These are phyloP conservation scores for Pseudoscleropodium purum DNA, from an alignment of 225 moss, liverwort and hornwort species.

Conservation along the genomic window DNA sequence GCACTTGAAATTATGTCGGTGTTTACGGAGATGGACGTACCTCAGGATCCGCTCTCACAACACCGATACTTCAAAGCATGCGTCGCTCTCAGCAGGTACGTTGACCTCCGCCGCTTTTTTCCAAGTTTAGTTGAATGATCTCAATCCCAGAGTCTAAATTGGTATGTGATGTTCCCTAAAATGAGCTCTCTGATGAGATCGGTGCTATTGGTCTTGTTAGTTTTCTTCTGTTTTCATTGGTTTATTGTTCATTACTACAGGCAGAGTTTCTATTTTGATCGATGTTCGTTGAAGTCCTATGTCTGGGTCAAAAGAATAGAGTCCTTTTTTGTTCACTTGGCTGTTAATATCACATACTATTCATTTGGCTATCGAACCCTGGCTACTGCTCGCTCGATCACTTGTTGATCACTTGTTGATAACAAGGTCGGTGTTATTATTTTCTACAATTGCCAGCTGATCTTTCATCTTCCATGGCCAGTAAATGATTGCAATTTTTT, in stretches of 20 bases:
- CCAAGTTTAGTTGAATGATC: not conserved
- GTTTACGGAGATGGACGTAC: conserved; percentile 52
- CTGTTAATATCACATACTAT: not conserved
- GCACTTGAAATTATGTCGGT: conserved; percentile 72
- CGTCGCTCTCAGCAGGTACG: conserved; percentile 69
- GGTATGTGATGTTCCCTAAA: not conserved
- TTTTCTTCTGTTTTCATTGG: not conserved
- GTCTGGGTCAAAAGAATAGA: not conserved
- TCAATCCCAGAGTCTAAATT: not conserved
- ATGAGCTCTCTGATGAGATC: not conserved
- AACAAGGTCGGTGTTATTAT: not conserved
- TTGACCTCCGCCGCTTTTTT: not conserved
- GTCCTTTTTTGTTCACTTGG: not conserved
- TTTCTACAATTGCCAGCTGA: not conserved
- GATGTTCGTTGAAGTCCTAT: not conserved
- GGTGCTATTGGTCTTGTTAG: not conserved
- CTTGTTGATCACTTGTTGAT: not conserved
- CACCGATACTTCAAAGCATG: conserved; percentile 83
- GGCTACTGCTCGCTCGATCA: not conserved
- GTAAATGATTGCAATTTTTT: not conserved
- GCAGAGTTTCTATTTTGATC: not conserved
- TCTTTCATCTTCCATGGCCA: not conserved
- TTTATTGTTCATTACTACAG: not conserved
- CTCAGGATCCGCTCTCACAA: conserved; percentile 48
- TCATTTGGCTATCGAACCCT: not conserved